Conservation (phyloP, 1,284 basidiomycete species). For the Fomitopsis pinicola region DNA sequence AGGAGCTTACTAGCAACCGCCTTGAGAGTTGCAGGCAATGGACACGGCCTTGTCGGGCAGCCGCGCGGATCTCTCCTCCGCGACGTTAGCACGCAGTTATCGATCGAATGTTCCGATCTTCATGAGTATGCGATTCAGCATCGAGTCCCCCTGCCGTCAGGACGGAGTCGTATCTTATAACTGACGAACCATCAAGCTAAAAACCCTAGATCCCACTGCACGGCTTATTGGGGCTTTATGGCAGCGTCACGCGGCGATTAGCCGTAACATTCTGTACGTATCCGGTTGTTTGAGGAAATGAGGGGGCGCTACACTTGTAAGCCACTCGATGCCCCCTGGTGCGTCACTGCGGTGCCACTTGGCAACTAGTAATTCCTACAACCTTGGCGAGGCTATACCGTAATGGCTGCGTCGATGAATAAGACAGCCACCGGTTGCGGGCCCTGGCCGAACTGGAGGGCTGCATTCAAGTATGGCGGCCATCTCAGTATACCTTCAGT, state of each 20-base stretch:
- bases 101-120: background rate
- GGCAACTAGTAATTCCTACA: background rate
- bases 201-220: background rate
- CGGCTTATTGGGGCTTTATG: background rate
- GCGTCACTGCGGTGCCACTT: background rate
- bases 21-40: no score
- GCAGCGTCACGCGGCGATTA: background rate
- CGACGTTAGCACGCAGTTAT: background rate
- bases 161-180: background rate
- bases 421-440: no score
- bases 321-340: background rate
- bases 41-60: background rate
- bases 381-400: no score
- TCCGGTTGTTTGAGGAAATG: background rate
- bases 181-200: background rate
- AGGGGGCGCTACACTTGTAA: background rate
- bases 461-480: no score
- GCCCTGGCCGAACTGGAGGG: no score
- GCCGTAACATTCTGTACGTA: background rate
- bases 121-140: no score
- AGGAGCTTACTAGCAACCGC: no score
- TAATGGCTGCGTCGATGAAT: no score
- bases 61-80: background rate
- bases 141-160: no score
- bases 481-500: no score